Base-by-base conservation (phyloP, 305 asterid genomes). In the Fraxinus albicans region DNA sequence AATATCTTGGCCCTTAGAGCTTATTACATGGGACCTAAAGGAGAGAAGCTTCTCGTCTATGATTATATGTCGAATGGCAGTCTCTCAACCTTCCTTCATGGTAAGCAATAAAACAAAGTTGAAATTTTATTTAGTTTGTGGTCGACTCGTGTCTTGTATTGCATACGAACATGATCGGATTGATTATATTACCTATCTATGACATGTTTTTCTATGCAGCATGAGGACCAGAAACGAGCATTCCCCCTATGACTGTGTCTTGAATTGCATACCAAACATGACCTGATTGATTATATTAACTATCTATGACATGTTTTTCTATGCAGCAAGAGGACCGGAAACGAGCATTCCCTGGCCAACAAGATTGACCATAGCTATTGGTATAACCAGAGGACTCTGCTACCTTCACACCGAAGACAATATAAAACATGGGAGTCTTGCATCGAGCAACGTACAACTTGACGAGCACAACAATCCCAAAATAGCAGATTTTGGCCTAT, bases 271-370 rank as follows among this genome's bases (percentile, higher is more conserved):
- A 25, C 34, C 7, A 0, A 25, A 65, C 73, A 65, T 65, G 73
- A 65, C 33, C 38, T 21, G 70, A 21, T 19, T 60, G 70, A 60
- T 60, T 60, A 60, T 60, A 29, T 77, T 73, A 38, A 8, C 50
- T 21, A 35, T 27, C n/a, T 23, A 8, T 72, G 50, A 21, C 21
- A 13, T 77, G 15, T 44, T 83, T 21, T 42, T 3, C 0, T 33
- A 73, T 84, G 90, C 94, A 96, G 99, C 98, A 82, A 78, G 97
- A 83, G 99, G 98, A 3, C 99, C 99, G 0, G 99, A 96, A 73
- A 93, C 94, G 1, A 85, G 74, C 60, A 90, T 96, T 8, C 87
- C 90, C 7, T 96, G 99, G 99, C 82, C 93, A 8, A 86, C 94
- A 78, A 91, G 99, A 84, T 91, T 93, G 93, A 80, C 75, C 70